Evolutionary conservation across 169 alveolate genomes (phyloP).

Genomic region (Pseudocohnilembus persalinus): DNA sequence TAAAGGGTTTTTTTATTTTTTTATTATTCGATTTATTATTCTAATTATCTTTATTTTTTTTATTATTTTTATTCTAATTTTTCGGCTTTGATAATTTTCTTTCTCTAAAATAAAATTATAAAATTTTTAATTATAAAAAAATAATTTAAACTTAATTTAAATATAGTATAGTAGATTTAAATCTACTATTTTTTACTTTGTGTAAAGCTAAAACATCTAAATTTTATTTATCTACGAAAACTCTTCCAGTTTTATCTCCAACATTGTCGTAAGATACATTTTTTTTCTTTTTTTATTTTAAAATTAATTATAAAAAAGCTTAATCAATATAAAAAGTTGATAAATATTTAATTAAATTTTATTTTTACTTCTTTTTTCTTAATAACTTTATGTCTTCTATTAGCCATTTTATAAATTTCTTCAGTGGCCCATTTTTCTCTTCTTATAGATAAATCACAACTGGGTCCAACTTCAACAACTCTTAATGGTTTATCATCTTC

Average conservation of each 20-base stretch:
- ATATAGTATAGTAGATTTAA: not conserved
- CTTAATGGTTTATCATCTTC: constrained; percentile 1
- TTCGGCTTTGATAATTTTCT: not conserved
- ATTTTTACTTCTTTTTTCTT: constrained; percentile 28
- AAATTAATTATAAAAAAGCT: not conserved
- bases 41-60: no score
- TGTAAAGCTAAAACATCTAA: constrained; percentile 63
- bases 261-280: constrained; percentile 59
- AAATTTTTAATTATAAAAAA: no score
- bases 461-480: constrained; percentile 76
- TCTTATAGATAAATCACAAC: constrained; percentile 59
- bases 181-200: constrained; percentile 41
- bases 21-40: no score
- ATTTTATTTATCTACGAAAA: constrained; percentile 66
- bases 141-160: no score
- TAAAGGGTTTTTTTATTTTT: no score
- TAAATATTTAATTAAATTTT: not conserved
- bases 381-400: constrained; percentile 65
- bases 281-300: constrained; percentile 40
- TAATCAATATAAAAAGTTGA: not conserved
- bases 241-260: constrained; percentile 69
- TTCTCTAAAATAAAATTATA: not conserved
- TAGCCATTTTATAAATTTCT: constrained; percentile 62
- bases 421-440: constrained; percentile 60
- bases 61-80: not conserved